These are phyloP conservation scores for Paraphoma sp. DNA, from an alignment of 2,329 filamentous ascomycete species.

Conservation along the genomic window DNA sequence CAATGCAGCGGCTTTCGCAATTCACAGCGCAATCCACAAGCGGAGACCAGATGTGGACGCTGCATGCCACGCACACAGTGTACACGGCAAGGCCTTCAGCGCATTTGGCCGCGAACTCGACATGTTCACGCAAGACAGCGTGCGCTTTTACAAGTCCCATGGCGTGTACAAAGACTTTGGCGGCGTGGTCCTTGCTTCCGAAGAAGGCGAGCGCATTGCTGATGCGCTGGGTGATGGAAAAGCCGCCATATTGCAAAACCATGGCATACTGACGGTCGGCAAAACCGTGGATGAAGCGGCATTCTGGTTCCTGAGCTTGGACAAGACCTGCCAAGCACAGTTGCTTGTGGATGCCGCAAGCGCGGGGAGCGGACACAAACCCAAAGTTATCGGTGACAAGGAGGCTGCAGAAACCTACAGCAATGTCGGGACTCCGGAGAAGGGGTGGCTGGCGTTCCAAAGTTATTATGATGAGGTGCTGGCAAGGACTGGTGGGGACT, in stretches of 20 bases:
- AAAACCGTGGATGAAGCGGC: constrained; percentile 53
- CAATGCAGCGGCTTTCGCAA: constrained; percentile 56
- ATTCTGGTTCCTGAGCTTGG: constrained; percentile 55
- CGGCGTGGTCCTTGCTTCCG: constrained; percentile 52
- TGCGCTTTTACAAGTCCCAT: constrained; percentile 52
- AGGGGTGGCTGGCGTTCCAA: constrained; percentile 62
- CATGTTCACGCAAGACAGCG: constrained; percentile 57
- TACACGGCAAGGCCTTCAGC: constrained; percentile 56
- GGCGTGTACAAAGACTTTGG: constrained; percentile 51
- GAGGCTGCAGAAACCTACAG: constrained; percentile 50
- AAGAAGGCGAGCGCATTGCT: constrained; percentile 54
- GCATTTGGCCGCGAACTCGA: constrained; percentile 55
- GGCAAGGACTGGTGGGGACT: constrained; percentile 58
- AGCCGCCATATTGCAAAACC: constrained; percentile 49
- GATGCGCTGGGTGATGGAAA: constrained; percentile 45
- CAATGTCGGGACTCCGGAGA: constrained; percentile 56
- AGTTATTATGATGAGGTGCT: constrained; percentile 62
- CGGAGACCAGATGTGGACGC: constrained; percentile 48
- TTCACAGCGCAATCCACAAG: constrained; percentile 53
- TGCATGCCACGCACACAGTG: constrained; percentile 54
- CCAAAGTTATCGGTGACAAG: constrained; percentile 49
- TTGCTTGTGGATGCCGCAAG: constrained; percentile 52
- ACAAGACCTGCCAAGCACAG: constrained; percentile 56
- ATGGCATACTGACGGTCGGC: constrained; percentile 48
- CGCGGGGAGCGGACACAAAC: constrained; percentile 46